Percentiles rank a stretch among this genome's conserved stretches.
phyloP scores from a whole-genome alignment of 352 stramenopile genomes.

The Phytopythium helicoides region DNA sequence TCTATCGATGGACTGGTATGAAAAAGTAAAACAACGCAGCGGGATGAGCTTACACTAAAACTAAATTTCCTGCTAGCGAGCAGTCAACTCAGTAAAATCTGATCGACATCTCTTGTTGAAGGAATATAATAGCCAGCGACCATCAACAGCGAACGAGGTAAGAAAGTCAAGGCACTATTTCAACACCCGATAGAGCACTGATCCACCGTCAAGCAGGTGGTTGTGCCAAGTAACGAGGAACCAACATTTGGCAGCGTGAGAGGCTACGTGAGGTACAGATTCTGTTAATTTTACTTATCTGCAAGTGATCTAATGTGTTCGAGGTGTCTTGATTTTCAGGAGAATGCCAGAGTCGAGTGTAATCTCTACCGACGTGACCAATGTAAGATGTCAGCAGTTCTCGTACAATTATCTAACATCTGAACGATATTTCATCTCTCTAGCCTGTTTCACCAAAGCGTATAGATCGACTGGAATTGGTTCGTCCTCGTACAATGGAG shows the following conservation, averaged over 20 bases:
- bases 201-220: too few relatives aligned
- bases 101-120: slow-evolving; percentile 12
- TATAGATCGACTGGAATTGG: neutral
- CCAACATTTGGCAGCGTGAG: slow-evolving; percentile 15
- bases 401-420: neutral
- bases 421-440: too few relatives aligned
- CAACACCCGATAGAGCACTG: neutral
- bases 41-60: neutral
- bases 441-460: neutral
- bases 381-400: neutral
- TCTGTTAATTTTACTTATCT: neutral
- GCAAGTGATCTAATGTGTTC: too few relatives aligned
- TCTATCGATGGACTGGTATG: slow-evolving; percentile 1
- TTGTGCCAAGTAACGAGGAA: neutral
- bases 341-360: neutral
- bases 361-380: neutral
- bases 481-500: slow-evolving; percentile 6
- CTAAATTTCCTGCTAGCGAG: neutral
- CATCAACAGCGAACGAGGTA: slow-evolving; percentile 30
- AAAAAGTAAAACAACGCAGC: neutral
- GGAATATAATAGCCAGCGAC: slow-evolving; percentile 12
- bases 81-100: neutral
- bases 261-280: slow-evolving; percentile 51
- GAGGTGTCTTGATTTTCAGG: too few relatives aligned
- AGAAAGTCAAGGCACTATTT: neutral